Conservation (phyloP, 2,329 filamentous ascomycete genomes). For the Fusarium agapanthi region DNA sequence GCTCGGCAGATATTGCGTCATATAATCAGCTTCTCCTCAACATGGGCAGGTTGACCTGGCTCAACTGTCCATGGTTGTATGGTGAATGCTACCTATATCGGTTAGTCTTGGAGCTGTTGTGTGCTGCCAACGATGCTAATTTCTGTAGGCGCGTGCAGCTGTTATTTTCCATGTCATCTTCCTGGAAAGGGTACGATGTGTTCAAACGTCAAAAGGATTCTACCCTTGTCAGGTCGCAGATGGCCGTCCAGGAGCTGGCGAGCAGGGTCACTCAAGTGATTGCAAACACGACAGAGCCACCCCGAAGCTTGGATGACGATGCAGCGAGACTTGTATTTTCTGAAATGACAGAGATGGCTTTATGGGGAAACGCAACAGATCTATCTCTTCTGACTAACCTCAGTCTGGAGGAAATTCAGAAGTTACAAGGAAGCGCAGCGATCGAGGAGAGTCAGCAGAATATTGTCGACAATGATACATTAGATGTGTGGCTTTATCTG, state of each 20-base stretch:
- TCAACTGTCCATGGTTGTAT: slow-evolving; percentile 6
- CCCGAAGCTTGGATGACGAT: not conserved
- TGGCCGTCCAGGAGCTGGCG: not conserved
- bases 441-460: not conserved
- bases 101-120: not conserved
- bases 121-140: not conserved
- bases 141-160: not conserved
- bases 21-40: not conserved
- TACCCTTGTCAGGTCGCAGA: not conserved
- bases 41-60: not conserved
- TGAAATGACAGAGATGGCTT: not conserved
- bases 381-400: slow-evolving; percentile 5
- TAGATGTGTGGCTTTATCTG: not conserved
- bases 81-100: slow-evolving; percentile 11
- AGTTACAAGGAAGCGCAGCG: not conserved
- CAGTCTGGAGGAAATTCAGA: not conserved
- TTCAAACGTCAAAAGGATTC: slow-evolving; percentile 5
- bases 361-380: slow-evolving; percentile 12
- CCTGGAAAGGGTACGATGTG: not conserved
- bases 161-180: not conserved
- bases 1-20: not conserved
- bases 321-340: not conserved
- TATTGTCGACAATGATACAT: not conserved
- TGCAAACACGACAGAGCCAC: not conserved
- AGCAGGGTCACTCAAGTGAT: not conserved